phyloP scores from a whole-genome alignment of 139 green algal genomes.

The Ettlia oleoabundans region DNA sequence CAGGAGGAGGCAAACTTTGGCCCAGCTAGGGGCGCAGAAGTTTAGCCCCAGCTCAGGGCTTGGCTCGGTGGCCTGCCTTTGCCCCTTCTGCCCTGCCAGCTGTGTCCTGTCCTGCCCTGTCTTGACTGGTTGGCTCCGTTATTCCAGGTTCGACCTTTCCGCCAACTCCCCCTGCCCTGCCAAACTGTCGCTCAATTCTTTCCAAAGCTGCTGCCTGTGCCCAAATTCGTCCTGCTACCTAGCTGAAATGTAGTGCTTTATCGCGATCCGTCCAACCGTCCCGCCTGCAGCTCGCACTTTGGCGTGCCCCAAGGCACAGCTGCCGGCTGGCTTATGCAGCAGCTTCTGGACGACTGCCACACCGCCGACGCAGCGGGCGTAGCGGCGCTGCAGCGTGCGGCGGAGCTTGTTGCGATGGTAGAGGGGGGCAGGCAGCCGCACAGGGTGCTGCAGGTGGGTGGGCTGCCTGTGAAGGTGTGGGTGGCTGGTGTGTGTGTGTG shows the following conservation, averaged over 20 bases:
- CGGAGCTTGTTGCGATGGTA: conserved; percentile 14
- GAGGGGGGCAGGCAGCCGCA: conserved; percentile 9
- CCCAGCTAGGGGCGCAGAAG: too few species aligned
- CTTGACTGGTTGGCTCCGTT: too few species aligned
- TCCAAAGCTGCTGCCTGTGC: neutral
- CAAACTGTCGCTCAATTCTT: neutral
- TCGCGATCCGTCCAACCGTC: too few species aligned
- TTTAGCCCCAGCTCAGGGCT: too few species aligned
- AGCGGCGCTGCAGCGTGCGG: conserved; percentile 32
- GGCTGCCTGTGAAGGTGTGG: neutral
- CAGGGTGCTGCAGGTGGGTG: conserved; percentile 3
- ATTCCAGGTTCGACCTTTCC: too few species aligned
- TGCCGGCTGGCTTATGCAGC: conserved; percentile 33
- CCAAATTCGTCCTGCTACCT: neutral
- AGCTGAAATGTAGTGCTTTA: too few species aligned
- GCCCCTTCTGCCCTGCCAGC: too few species aligned
- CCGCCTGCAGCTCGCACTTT: neutral
- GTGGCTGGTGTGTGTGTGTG: neutral
- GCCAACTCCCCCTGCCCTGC: too few species aligned
- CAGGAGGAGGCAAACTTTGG: too few species aligned
- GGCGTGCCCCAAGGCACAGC: neutral
- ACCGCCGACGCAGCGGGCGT: neutral
- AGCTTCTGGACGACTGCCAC: conserved; percentile 39
- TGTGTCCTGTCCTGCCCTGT: too few species aligned
- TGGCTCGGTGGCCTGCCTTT: too few species aligned